Evolutionary conservation across 2,329 filamentous ascomycete species (phyloP), one percentile per base, ranked within the genome.

Genomic region (Dactylellina cionopaga): DNA sequence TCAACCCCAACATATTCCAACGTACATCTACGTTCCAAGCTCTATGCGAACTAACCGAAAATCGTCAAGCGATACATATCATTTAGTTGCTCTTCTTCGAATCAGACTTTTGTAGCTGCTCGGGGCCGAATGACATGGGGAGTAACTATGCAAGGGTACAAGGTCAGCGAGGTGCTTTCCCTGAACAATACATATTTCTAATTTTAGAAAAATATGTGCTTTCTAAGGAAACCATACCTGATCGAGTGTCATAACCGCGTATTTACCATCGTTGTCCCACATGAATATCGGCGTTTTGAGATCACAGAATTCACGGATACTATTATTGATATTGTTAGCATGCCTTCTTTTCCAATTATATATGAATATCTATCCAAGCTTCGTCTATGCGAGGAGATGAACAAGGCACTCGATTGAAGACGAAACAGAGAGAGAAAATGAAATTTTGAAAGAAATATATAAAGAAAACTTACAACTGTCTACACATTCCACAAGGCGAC

Each of bases 401-500:
- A 31, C 2, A 37, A 52, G 5, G 24, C n/a, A n/a, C n/a, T n/a
- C n/a, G n/a, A n/a, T n/a, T n/a, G n/a, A n/a, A n/a, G n/a, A n/a
- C n/a, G n/a, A n/a, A 4, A 25, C 44, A 10, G 33, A 43, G 10
- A 33, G 44, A 22, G 10, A 29, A 19, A 29, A 22, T 17, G n/a
- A 13, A 27, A 22, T 3, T n/a, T n/a, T n/a, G n/a, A n/a, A n/a
- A n/a, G n/a, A n/a, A n/a, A n/a, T n/a, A n/a, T n/a, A n/a, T n/a
- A n/a, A n/a, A 13, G 1, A 24, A 33, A 29, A 84, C 87, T 83
- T 79, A 92, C 90, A 94, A 96, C 80, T 97, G 94, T 77, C 94
- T 85, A 80, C 94, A 98, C 92, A 96, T 97, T 62, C 95, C 95
- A 79, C 95, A 99, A 0, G 95, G 95, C 74, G 89, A 83, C 19